These are phyloP conservation scores for Babesia microti DNA, from an alignment of 169 alveolate genomes.

Conservation along the genomic window DNA sequence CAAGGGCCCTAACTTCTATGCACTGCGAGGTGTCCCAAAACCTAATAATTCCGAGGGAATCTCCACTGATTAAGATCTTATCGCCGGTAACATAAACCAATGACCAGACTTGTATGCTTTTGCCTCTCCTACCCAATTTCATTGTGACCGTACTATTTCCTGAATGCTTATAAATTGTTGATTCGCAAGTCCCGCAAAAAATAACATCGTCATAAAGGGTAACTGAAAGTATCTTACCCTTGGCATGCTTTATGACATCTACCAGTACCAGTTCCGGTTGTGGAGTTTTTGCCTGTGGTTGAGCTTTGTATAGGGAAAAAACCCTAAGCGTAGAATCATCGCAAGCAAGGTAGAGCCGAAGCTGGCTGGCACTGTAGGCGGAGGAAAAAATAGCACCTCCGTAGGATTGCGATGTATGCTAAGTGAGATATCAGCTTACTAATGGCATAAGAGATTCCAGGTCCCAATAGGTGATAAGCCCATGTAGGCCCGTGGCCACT, in stretches of 20 bases:
- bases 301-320: conserved; percentile 23
- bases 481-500: conserved; percentile 36
- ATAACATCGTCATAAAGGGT: conserved; percentile 20
- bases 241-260: conserved; percentile 26
- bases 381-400: conserved; percentile 50
- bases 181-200: conserved; percentile 41
- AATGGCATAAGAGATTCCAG: conserved; percentile 19
- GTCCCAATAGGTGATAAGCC: conserved; percentile 42
- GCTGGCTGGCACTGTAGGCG: conserved; percentile 9
- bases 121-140: too few species aligned
- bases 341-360: conserved; percentile 28
- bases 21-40: conserved; percentile 35
- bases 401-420: conserved; percentile 32
- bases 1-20: conserved; percentile 28
- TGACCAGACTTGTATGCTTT: conserved; percentile 33
- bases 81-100: conserved; percentile 18
- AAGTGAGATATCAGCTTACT: conserved; percentile 6
- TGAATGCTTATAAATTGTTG: conserved; percentile 20
- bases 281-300: conserved; percentile 1
- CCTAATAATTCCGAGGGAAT: conserved; percentile 34
- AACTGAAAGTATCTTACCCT: conserved; percentile 35
- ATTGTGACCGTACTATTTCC: too few species aligned
- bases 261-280: conserved; percentile 21
- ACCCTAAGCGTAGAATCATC: conserved; percentile 36
- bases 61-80: conserved; percentile 29